Percentiles rank a stretch among this genome's conserved stretches.
phyloP scores from a whole-genome alignment of 192 early-diverging fungal genomes.

The Entophlyctis luteolus region DNA sequence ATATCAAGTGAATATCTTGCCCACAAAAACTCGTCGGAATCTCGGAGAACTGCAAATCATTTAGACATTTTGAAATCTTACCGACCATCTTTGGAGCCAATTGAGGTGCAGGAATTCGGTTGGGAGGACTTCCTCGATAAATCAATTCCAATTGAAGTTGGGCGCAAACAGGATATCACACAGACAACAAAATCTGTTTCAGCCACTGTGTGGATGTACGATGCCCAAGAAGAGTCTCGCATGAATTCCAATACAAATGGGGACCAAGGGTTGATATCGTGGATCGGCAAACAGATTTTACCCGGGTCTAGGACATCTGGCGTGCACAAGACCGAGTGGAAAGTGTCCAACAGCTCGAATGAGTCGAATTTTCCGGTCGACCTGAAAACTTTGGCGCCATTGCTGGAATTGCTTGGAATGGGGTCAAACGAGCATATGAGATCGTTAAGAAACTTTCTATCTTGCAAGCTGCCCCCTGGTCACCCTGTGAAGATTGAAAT shows the following conservation, averaged over 20 bases:
- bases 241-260: not conserved
- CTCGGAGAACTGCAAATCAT: slow-evolving; percentile 7
- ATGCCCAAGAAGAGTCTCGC: not conserved
- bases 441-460: slow-evolving; percentile 40
- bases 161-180: slow-evolving; percentile 24
- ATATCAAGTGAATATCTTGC: too few relatives aligned
- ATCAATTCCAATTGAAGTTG: slow-evolving; percentile 23
- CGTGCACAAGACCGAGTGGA: slow-evolving; percentile 1
- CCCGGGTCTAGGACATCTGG: not conserved
- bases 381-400: slow-evolving; percentile 32
- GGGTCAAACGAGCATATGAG: slow-evolving; percentile 39
- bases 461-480: slow-evolving; percentile 40
- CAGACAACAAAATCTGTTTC: slow-evolving; percentile 10
- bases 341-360: slow-evolving; percentile 4
- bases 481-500: slow-evolving; percentile 51
- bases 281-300: not conserved
- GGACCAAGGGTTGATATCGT: not conserved
- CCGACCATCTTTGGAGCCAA: slow-evolving; percentile 36
- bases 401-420: slow-evolving; percentile 44
- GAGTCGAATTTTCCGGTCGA: slow-evolving; percentile 37
- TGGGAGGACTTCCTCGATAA: slow-evolving; percentile 37
- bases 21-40: too few relatives aligned
- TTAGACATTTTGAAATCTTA: slow-evolving; percentile 29
- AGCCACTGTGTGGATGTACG: slow-evolving; percentile 53
- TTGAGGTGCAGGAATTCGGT: not conserved